These are phyloP conservation scores for Glycine soja DNA, from an alignment of 306 rosid genomes.

Conservation along the genomic window DNA sequence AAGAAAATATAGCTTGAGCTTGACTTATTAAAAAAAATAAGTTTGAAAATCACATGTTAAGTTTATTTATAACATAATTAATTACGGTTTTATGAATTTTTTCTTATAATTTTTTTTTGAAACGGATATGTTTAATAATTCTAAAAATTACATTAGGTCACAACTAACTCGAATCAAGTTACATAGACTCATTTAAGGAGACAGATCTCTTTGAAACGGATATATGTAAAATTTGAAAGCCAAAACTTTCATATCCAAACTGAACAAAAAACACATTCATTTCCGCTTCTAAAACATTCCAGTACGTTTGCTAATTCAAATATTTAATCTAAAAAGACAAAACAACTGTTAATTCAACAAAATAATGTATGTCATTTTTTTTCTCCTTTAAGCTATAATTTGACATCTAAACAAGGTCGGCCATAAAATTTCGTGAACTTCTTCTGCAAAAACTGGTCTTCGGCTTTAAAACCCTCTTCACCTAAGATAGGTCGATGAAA, in stretches of 20 bases:
- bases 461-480: constrained; percentile 43
- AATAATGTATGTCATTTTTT: not conserved
- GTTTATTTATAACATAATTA: no score
- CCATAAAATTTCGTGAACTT: constrained; percentile 31
- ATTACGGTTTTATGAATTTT: no score
- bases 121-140: no score
- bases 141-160: not conserved
- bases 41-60: no score
- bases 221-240: constrained; percentile 16
- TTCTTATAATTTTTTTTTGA: no score
- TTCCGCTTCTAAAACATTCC: not conserved
- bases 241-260: not conserved
- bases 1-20: no score
- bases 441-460: constrained; percentile 58
- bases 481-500: constrained; percentile 87
- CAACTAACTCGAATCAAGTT: not conserved
- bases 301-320: constrained; percentile 30
- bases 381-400: not conserved
- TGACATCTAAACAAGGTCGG: constrained; percentile 28
- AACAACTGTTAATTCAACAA: constrained; percentile 5
- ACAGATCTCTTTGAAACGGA: not conserved
- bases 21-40: no score
- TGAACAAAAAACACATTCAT: constrained; percentile 10
- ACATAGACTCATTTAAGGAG: not conserved
- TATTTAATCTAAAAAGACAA: constrained; percentile 6